Conservation (phyloP, 371 early-diverging fungal species). For the Apophysomyces elegans region DNA sequence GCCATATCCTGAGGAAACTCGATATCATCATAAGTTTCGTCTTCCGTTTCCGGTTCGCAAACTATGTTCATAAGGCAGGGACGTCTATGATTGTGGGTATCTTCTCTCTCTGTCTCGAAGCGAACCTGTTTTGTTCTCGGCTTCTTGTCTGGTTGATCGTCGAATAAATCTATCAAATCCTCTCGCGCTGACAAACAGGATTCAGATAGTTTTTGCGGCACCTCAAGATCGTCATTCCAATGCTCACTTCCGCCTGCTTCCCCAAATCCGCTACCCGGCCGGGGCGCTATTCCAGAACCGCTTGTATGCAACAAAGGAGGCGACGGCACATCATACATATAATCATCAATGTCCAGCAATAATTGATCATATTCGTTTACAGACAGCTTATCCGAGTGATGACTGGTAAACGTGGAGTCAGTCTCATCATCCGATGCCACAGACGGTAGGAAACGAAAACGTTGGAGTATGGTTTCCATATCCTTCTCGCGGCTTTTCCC, state of each 20-base stretch:
- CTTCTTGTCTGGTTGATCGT: neutral
- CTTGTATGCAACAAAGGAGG: slow-evolving; percentile 1
- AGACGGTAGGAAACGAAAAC: neutral
- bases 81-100: neutral
- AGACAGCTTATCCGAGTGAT: slow-evolving; percentile 20
- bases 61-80: neutral
- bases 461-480: neutral
- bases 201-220: neutral
- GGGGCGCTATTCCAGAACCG: neutral
- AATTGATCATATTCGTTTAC: slow-evolving; percentile 13
- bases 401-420: slow-evolving; percentile 29
- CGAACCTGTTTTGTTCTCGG: neutral
- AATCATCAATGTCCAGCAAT: slow-evolving; percentile 30
- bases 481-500: neutral
- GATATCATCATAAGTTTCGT: slow-evolving; percentile 29
- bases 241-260: neutral
- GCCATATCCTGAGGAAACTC: slow-evolving; percentile 34
- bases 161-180: neutral
- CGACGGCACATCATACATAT: slow-evolving; percentile 29
- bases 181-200: neutral
- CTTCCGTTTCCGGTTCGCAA: slow-evolving; percentile 12
- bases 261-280: neutral
- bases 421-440: slow-evolving; percentile 25
- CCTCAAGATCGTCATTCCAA: neutral
- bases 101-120: neutral